Conservation (phyloP, 805 yeast species). For the Wickerhamiella bombiphila region DNA sequence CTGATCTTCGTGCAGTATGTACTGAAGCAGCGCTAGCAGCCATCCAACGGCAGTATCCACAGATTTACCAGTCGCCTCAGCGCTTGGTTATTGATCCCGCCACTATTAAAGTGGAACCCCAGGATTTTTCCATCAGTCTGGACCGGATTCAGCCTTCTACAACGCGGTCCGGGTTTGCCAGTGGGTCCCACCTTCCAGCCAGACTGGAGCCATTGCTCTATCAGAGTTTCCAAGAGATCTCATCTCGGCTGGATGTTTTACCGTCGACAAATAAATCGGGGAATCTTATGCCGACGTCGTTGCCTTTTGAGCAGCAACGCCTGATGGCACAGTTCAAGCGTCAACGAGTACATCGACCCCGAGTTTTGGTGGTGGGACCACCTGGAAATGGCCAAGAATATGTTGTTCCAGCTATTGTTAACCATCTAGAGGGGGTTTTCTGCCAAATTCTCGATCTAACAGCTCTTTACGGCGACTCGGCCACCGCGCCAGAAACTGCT, state of each 20-base stretch:
- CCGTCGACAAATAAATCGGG: constrained; percentile 27
- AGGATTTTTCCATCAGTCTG: constrained; percentile 74
- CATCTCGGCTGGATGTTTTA: constrained; percentile 35
- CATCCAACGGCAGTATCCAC: constrained; percentile 86
- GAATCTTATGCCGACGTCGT: neutral
- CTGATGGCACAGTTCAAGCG: constrained; percentile 41
- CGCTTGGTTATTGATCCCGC: constrained; percentile 62
- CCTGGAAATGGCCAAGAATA: constrained; percentile 81
- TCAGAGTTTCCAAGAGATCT: constrained; percentile 34
- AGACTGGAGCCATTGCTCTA: constrained; percentile 49
- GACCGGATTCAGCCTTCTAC: constrained; percentile 86
- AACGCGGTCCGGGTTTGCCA: constrained; percentile 63
- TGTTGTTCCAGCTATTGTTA: constrained; percentile 64
- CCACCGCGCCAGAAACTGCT: constrained; percentile 68
- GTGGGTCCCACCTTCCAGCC: constrained; percentile 67
- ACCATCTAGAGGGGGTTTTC: constrained; percentile 76
- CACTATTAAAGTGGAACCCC: constrained; percentile 55
- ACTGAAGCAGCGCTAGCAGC: constrained; percentile 91
- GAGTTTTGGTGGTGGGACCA: constrained; percentile 57
- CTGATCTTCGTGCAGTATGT: constrained; percentile 84
- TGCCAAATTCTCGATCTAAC: constrained; percentile 72
- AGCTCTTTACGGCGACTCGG: constrained; percentile 58
- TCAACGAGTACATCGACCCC: constrained; percentile 68
- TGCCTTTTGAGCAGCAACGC: constrained; percentile 44
- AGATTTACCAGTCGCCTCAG: constrained; percentile 63